Evolutionary conservation across 805 yeast genomes (phyloP), one percentile per base, ranked within the genome.

Genomic region (Candida mattraensis): DNA sequence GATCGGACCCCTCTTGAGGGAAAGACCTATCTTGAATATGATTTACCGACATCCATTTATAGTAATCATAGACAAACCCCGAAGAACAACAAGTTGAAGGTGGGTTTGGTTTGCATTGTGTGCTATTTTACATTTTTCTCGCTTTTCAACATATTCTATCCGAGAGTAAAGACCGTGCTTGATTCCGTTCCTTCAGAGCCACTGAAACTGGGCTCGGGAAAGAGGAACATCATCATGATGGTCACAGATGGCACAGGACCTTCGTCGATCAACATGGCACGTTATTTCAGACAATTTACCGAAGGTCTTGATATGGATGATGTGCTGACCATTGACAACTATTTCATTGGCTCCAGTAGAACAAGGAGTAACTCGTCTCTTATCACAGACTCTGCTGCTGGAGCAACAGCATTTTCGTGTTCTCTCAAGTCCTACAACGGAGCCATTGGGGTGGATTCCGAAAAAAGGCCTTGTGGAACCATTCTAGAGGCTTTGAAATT

Each of bases 161-260:
- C 11, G 26, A 13, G 13, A 12, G 11, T 8, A 9, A 27, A 16
- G 25, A 11, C 25, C 23, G 32, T n/a, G n/a, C n/a, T n/a, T n/a
- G n/a, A n/a, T n/a, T n/a, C n/a, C n/a, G n/a, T n/a, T n/a, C n/a
- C n/a, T n/a, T n/a, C n/a, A n/a, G n/a, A n/a, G n/a, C n/a, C n/a
- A n/a, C n/a, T n/a, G n/a, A n/a, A n/a, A n/a, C n/a, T n/a, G 9
- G 17, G 10, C 4, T 13, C 14, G 13, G 30, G 35, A 22, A 85
- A 84, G 67, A 80, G 77, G 53, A 87, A 87, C 52, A 73, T 88
- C 38, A 83, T 87, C 34, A 86, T 87, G 67, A 79, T 87, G 76
- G 95, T 87, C 20, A 81, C 94, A 3, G 96, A 87, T 60, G 96
- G 96, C n/a, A 87, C 87, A 83, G 96, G 96, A 0, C 96, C 96